These are phyloP conservation scores for Halophytophthora batemanensis DNA, from an alignment of 352 stramenopile genomes.

Conservation along the genomic window DNA sequence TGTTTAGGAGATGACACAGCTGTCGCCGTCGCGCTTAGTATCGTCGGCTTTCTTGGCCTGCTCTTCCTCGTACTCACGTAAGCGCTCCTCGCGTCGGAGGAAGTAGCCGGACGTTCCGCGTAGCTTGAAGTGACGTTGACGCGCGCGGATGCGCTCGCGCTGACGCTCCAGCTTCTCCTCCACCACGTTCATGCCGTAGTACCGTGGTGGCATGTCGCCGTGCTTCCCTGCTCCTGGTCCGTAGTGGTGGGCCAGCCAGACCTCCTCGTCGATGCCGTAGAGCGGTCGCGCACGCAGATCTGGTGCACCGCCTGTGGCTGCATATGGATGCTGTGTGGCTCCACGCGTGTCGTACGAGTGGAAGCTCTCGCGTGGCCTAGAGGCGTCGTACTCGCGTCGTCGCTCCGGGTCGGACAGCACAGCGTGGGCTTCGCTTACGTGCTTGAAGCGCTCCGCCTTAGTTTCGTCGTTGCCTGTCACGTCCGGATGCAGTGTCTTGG, in stretches of 20 bases:
- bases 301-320: slow-evolving; percentile 23
- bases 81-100: slow-evolving; percentile 58
- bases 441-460: slow-evolving; percentile 85
- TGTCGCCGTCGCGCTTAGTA: slow-evolving; percentile 7
- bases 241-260: slow-evolving; percentile 85
- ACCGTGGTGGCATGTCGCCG: slow-evolving; percentile 42
- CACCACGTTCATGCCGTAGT: slow-evolving; percentile 74
- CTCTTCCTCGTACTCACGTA: slow-evolving; percentile 53
- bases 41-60: slow-evolving; percentile 31
- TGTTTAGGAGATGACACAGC: slow-evolving; percentile 29
- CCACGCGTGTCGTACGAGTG: slow-evolving; percentile 38
- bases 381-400: slow-evolving; percentile 66
- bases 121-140: slow-evolving; percentile 74
- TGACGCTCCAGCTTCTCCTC: slow-evolving; percentile 69
- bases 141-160: slow-evolving; percentile 56
- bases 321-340: slow-evolving; percentile 54
- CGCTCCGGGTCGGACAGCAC: slow-evolving; percentile 64
- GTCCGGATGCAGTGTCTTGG: slow-evolving; percentile 83
- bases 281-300: slow-evolving; percentile 33
- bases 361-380: slow-evolving; percentile 40
- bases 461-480: slow-evolving; percentile 75
- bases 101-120: slow-evolving; percentile 66
- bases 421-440: slow-evolving; percentile 74
- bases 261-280: slow-evolving; percentile 80
- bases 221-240: slow-evolving; percentile 46